Evolutionary conservation across 2,329 filamentous ascomycete species (phyloP), one percentile per base, ranked within the genome.

Genomic region (Aspergillus flavus): DNA sequence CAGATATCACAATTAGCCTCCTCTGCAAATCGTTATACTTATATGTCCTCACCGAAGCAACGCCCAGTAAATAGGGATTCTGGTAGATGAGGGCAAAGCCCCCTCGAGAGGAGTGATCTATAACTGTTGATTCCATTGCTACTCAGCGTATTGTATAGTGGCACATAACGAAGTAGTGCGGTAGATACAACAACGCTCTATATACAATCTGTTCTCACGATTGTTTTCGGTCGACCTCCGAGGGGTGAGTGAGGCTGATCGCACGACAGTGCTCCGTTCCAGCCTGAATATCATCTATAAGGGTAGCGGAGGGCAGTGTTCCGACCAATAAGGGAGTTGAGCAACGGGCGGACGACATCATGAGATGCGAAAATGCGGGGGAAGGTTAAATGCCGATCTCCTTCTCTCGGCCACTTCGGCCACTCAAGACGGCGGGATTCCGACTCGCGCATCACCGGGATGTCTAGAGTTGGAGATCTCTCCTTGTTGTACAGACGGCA

Each of bases 11-110:
- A 36, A 36, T 59, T 26, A 54, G 58, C 19, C 36, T 26, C 28
- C 28, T 4, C 12, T 59, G 23, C 16, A 32, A 19, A 36, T 32
- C 5, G n/a, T 4, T 11, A 14, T 21, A 50, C 32, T 14, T 23
- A 5, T 11, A 41, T 43, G 21, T 2, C 66, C 75, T 61, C 68
- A 82, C 80, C 55, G 77, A 73, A 12, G 80, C 81, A 14, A 83
- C 77, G 4, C 81, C 81, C 50, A 81, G 76, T 11, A 83, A 71
- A 64, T 80, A 82, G 0, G 80, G 80, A 65, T 82, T 82, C 66
- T 81, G 69, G 39, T 68, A 63, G 23, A 78, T 67, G 26, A 75
- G 63, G 10, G 60, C 55, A 43, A 76, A 73, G 16, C 71, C 72
- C 43, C 70, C 70, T 36, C 68, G 68, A 16, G 65, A 59, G 43